Percentiles rank a stretch among this genome's conserved stretches.
phyloP scores from a whole-genome alignment of 169 alveolate species.

The Plasmodium malariae region DNA sequence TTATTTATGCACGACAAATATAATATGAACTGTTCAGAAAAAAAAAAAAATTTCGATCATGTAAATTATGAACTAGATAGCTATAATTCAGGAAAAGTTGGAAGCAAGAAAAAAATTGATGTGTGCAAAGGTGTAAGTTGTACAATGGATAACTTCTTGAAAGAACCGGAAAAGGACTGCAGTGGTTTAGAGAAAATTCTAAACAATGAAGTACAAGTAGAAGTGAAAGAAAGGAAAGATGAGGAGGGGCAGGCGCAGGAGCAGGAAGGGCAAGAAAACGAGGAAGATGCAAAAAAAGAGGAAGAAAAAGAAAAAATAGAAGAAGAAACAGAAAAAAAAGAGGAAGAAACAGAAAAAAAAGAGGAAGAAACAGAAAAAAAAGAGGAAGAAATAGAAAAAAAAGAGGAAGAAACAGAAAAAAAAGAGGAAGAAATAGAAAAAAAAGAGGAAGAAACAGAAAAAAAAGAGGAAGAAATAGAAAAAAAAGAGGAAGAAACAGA shows the following conservation, averaged over 20 bases:
- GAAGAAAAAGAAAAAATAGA: not conserved
- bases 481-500: not conserved
- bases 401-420: not conserved
- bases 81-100: constrained; percentile 15
- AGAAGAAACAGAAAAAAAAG: not conserved
- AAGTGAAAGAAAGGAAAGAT: not conserved
- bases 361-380: not conserved
- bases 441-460: not conserved
- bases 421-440: not conserved
- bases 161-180: not conserved
- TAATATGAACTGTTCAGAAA: constrained; percentile 1
- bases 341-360: not conserved
- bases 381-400: not conserved
- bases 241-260: not conserved
- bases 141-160: constrained; percentile 1
- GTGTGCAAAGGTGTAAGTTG: constrained; percentile 3
- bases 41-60: constrained; percentile 3
- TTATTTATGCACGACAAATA: not conserved
- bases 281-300: not conserved
- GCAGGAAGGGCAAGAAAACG: not conserved
- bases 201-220: not conserved
- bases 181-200: not conserved
- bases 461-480: not conserved
- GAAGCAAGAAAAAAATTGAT: constrained; percentile 1
- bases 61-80: constrained; percentile 55